Evolutionary conservation across 1,139 yeast species (phyloP), one percentile per base, ranked within the genome.

Genomic region (Zygoascus meyerae): DNA sequence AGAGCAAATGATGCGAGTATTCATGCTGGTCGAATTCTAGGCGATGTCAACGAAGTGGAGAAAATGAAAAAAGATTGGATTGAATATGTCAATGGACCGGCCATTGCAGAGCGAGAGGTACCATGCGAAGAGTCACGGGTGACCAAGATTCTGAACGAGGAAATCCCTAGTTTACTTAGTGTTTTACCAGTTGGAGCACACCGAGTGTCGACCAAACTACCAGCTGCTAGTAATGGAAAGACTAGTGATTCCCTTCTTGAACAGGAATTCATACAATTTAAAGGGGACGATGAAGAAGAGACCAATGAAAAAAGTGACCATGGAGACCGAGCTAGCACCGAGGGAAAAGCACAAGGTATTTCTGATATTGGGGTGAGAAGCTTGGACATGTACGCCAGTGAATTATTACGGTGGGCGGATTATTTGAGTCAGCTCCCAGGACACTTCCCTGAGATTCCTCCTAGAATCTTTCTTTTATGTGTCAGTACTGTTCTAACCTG

Each of bases 21-120:
- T 48, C 69, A 78, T 34, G 80, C 84, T 1, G 67, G 76, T 16
- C 71, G 74, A 47, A 73, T 78, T 40, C 65, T 83, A 44, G 65
- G 71, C 9, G 72, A 75, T 44, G 64, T 69, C 2, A 59, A 64
- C 21, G 82, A 78, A 48, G 69, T 77, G 39, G 66, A 65, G 32
- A 62, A 72, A 33, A 81, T 84, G 89, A 60, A 72, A 45, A 64
- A 68, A 37, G 86, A 81, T 56, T 83, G 89, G 86, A 58, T 68
- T 47, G 69, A 69, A 45, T 63, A 62, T 44, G 74, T 83, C 43
- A 76, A 82, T 54, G 65, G 79, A 40, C 68, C 65, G 30, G 72
- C 74, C 30, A 67, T 82, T 33, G 72, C 79, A 1, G 61, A 67
- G 18, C 70, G 81, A 34, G 86, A 81, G 52, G 69, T 77, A 7